Percentiles rank a stretch among this genome's conserved stretches.
These are phyloP conservation scores for Populus hybrid DNA, from an alignment of 441 rosid genomes.

Conservation along the genomic window DNA sequence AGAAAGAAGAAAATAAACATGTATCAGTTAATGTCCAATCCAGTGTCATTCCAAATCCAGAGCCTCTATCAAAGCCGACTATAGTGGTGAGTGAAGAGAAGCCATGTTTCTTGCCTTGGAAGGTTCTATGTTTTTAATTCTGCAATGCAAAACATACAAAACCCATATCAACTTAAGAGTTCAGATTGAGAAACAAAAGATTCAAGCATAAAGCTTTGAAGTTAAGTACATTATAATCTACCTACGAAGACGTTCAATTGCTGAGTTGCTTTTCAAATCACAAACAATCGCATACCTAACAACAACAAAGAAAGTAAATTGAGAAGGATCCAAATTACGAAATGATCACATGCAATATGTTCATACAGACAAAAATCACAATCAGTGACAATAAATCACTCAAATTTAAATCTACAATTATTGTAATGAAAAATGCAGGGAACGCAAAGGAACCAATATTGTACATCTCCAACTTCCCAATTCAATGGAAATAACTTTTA, in stretches of 20 bases:
- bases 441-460: not conserved
- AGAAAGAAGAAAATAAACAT: not conserved
- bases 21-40: not conserved
- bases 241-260: conserved; percentile 94
- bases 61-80: conserved; percentile 7
- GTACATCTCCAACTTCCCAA: not conserved
- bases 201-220: not conserved
- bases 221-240: conserved; percentile 16
- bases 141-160: conserved; percentile 37
- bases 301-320: not conserved
- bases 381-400: not conserved
- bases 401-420: not conserved
- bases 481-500: not conserved
- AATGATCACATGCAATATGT: not conserved
- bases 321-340: not conserved
- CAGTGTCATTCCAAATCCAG: not conserved
- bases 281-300: conserved; percentile 81
- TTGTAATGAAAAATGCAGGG: not conserved
- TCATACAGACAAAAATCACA: not conserved
- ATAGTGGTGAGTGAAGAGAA: conserved; percentile 2
- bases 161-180: conserved; percentile 17
- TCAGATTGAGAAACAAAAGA: not conserved
- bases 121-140: conserved; percentile 74
- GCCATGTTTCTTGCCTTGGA: conserved; percentile 59
- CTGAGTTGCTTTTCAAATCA: conserved; percentile 61